These are phyloP conservation scores for Ricinus communis DNA, from an alignment of 345 rosid species.

Conservation along the genomic window DNA sequence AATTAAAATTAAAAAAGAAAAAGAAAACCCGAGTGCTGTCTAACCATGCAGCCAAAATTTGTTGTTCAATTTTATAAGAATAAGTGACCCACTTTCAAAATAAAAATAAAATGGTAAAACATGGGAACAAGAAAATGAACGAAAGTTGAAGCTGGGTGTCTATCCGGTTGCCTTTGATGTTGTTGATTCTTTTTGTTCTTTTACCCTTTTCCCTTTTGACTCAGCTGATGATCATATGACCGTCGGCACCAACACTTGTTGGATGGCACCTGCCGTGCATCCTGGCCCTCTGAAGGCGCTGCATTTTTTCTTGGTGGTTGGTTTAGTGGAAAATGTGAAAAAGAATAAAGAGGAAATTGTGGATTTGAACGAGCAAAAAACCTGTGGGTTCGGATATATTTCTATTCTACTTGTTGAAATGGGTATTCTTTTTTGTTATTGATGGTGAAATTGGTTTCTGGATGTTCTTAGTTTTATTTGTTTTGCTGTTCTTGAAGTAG, in stretches of 20 bases:
- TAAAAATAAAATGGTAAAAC: too few relatives aligned
- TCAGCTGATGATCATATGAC: slow-evolving; percentile 77
- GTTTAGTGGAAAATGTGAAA: slow-evolving; percentile 31
- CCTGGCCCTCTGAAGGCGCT: slow-evolving; percentile 63
- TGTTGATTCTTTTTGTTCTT: slow-evolving; percentile 42
- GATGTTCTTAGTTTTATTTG: slow-evolving; percentile 49
- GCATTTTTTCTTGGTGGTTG: slow-evolving; percentile 47
- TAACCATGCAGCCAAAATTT: too few relatives aligned
- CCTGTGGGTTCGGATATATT: slow-evolving; percentile 41
- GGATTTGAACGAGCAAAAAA: slow-evolving; percentile 45
- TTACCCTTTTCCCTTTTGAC: slow-evolving; percentile 59
- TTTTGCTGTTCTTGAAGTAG: slow-evolving; percentile 43
- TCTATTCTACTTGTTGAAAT: not conserved
- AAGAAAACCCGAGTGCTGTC: too few relatives aligned
- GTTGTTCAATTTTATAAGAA: too few relatives aligned
- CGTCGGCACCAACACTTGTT: slow-evolving; percentile 80
- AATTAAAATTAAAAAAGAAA: too few relatives aligned
- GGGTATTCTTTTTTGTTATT: slow-evolving; percentile 1
- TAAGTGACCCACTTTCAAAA: too few relatives aligned
- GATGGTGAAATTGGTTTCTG: slow-evolving; percentile 40
- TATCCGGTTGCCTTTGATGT: slow-evolving; percentile 10
- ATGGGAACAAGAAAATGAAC: too few relatives aligned
- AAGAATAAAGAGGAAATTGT: slow-evolving; percentile 47
- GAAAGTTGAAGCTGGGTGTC: too few relatives aligned
- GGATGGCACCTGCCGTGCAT: slow-evolving; percentile 68